These are phyloP conservation scores for Dalbergia oliveri DNA, from an alignment of 306 rosid genomes.

Conservation along the genomic window DNA sequence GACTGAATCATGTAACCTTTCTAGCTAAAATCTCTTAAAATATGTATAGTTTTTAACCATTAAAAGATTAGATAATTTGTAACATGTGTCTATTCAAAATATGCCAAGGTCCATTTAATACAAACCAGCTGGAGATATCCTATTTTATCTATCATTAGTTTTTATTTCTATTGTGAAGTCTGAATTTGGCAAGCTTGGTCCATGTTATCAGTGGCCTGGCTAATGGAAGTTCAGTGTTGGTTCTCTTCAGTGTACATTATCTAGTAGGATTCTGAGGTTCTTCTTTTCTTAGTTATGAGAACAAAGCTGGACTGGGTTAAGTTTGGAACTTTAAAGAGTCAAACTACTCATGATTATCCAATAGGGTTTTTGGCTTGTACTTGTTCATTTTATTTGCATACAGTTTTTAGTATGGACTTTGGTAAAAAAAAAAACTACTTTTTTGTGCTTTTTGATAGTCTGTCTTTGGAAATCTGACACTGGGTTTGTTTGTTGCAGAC, in stretches of 20 bases:
- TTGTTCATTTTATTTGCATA: conserved; percentile 1
- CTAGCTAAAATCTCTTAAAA: conserved; percentile 16
- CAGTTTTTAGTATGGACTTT: conserved; percentile 16
- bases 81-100: conserved; percentile 21
- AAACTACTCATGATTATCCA: conserved; percentile 24
- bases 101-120: conserved; percentile 19
- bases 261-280: conserved; percentile 3
- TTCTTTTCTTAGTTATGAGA: conserved; percentile 14
- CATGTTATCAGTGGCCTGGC: conserved; percentile 23
- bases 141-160: conserved; percentile 15
- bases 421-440: conserved; percentile 5
- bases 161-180: conserved; percentile 29
- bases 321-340: conserved; percentile 24
- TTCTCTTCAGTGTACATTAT: conserved; percentile 39
- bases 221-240: conserved; percentile 36
- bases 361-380: conserved; percentile 32
- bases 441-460: conserved; percentile 29
- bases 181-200: conserved; percentile 30
- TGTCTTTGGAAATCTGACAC: conserved; percentile 45
- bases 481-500: conserved; percentile 66
- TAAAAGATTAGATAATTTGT: conserved; percentile 27
- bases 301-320: conserved; percentile 3
- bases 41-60: background rate
- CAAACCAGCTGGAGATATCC: conserved; percentile 37
- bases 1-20: conserved; percentile 18